Evolutionary conservation across 2,329 filamentous ascomycete species (phyloP), one percentile per base, ranked within the genome.

Genomic region (Botrytis byssoidea): DNA sequence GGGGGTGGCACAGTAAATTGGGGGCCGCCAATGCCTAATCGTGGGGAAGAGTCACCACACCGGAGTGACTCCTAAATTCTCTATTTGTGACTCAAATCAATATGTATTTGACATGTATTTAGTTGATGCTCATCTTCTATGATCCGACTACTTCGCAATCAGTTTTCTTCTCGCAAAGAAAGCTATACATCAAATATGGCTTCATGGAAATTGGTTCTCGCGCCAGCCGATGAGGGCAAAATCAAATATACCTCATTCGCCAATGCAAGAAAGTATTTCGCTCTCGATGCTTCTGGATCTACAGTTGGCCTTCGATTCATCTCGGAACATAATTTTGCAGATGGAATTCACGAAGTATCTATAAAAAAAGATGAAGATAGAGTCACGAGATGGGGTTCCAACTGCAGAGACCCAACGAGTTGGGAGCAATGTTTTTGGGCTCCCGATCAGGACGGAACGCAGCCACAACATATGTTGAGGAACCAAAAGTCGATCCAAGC

Each of bases 221-320:
- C 37, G 29, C 20, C 64, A 4, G 29, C 2, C 29, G 44, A 66
- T 1, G 64, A 48, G 44, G 14, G 1, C 12, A 66, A 66, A 66
- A 35, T 66, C 8, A 3, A n/a, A 37, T 66, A 66, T 4, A 48
- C 44, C 29, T n/a, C 29, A 44, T 66, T 66, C 29, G 42, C 64
- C 29, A 66, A 66, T 25, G 20, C 64, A 22, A 66, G 29, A 66
- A 48, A 66, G 64, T 48, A 66, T 35, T 66, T 66, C 29, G 44
- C 42, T 18, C 0, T 66, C 12, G 42, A 66, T 48, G 29, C 64
- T 37, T 66, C 64, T 2, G 29, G 42, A 25, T 66, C 64, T n/a
- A 66, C 64, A 9, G 22, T 18, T 20, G 64, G 64, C 32, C n/a
- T n/a, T 48, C 10, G 9, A 14, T 48, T 66, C 4, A 35, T 48